phyloP scores from a whole-genome alignment of 2,329 filamentous ascomycete genomes.

The Botrytis aclada region DNA sequence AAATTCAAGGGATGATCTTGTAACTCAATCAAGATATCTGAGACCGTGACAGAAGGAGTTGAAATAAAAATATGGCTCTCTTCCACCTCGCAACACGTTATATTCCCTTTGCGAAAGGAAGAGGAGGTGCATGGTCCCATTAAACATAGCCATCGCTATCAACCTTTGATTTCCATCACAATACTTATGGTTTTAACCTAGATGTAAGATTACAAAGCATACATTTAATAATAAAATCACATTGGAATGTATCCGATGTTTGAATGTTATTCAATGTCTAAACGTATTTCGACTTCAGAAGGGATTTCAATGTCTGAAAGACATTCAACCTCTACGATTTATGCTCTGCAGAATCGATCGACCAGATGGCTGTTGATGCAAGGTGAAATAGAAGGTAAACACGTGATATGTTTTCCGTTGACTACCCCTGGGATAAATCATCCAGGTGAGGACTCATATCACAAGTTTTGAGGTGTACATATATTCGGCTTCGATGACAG shows the following conservation, averaged over 20 bases:
- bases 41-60: neutral
- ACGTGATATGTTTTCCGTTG: neutral
- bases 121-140: neutral
- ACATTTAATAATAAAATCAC: no score
- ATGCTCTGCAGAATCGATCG: neutral
- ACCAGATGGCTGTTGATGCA: neutral
- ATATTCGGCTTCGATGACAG: neutral
- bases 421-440: neutral
- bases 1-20: neutral
- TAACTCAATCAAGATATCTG: neutral
- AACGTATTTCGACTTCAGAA: neutral
- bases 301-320: neutral
- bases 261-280: neutral
- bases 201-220: no score
- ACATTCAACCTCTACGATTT: neutral
- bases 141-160: neutral
- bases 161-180: neutral
- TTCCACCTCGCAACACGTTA: neutral
- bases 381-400: neutral
- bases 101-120: neutral
- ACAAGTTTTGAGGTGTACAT: neutral
- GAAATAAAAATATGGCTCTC: neutral
- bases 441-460: neutral
- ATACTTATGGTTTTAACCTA: neutral
- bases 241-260: neutral